These are phyloP conservation scores for Speleostelium caveatum DNA, from an alignment of 78 protist genomes.

Conservation along the genomic window DNA sequence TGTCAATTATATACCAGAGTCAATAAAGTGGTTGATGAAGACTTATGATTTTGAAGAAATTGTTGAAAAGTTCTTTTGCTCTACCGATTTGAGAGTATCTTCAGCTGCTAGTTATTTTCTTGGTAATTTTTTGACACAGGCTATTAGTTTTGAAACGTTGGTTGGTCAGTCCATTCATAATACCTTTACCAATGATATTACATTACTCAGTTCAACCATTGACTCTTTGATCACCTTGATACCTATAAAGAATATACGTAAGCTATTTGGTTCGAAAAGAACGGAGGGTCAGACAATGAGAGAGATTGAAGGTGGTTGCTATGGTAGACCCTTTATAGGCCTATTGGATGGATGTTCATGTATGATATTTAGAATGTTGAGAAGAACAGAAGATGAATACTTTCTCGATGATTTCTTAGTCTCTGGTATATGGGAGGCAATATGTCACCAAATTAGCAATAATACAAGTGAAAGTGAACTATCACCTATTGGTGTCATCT, in stretches of 20 bases:
- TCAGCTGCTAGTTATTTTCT: slow-evolving; percentile 56
- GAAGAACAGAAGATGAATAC: slow-evolving; percentile 31
- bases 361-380: slow-evolving; percentile 26
- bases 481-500: slow-evolving; percentile 50
- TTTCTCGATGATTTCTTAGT: slow-evolving; percentile 35
- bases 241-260: slow-evolving; percentile 37
- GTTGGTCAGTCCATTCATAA: neutral
- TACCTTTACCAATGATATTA: neutral
- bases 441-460: slow-evolving; percentile 56
- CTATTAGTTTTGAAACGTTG: slow-evolving; percentile 9
- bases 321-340: slow-evolving; percentile 60
- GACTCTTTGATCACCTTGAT: neutral
- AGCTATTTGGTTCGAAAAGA: slow-evolving; percentile 21
- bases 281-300: slow-evolving; percentile 12
- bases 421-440: slow-evolving; percentile 74
- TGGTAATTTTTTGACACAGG: slow-evolving; percentile 6
- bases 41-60: neutral
- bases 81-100: slow-evolving; percentile 9
- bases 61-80: neutral
- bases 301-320: slow-evolving; percentile 69
- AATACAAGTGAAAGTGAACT: slow-evolving; percentile 37
- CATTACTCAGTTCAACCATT: neutral
- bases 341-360: slow-evolving; percentile 53
- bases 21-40: slow-evolving; percentile 21
- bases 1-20: slow-evolving; percentile 22